Evolutionary conservation across 2,329 filamentous ascomycete genomes (phyloP).

Genomic region (Diaporthe sp.): DNA sequence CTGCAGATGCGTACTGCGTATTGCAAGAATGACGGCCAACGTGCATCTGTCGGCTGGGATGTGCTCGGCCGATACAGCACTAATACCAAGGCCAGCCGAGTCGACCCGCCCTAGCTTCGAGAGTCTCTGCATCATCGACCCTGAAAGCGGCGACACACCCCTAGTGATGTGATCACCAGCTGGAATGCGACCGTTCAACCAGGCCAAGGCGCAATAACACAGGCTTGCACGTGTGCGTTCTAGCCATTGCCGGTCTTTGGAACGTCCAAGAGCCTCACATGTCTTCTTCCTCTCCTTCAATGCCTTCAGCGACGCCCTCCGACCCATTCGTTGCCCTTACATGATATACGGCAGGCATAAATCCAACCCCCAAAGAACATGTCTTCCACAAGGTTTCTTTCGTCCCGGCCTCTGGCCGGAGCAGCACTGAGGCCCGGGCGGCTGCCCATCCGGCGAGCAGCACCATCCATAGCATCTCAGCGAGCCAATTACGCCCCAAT

Average conservation of each 20-base stretch:
- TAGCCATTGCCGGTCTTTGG: background rate
- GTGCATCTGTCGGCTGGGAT: background rate
- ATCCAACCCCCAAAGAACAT: background rate
- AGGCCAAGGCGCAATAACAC: background rate
- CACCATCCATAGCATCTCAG: background rate
- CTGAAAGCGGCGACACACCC: background rate
- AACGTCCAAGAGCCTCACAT: background rate
- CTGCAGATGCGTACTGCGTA: background rate
- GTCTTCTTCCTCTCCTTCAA: background rate
- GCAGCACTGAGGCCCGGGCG: background rate
- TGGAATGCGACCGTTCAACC: constrained; percentile 5
- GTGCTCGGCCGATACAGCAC: constrained; percentile 2
- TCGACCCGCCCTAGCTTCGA: constrained; percentile 11
- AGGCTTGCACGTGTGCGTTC: background rate
- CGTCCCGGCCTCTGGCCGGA: background rate
- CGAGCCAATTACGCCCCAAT: constrained; percentile 27
- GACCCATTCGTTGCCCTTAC: background rate
- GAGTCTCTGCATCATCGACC: constrained; percentile 25
- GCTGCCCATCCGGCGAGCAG: background rate
- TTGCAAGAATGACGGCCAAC: background rate
- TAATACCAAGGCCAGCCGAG: background rate
- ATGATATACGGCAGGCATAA: background rate
- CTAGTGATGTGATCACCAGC: constrained; percentile 13
- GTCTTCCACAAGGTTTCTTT: background rate
- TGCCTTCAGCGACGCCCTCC: background rate